phyloP scores from a whole-genome alignment of 2,329 filamentous ascomycete species.

The Helotiales sp. region DNA sequence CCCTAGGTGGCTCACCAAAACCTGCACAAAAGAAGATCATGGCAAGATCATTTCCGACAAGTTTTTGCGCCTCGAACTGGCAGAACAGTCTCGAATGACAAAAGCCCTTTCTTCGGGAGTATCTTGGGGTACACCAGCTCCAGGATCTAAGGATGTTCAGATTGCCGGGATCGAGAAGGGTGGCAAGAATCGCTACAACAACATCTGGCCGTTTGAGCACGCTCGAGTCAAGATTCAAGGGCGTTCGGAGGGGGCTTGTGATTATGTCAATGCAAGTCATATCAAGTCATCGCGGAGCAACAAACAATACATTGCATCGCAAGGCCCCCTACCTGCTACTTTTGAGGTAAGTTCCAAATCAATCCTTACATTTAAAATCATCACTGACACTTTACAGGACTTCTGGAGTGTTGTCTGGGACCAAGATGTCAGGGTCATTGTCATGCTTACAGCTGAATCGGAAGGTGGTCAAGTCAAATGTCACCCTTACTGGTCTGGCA shows the following conservation, averaged over 20 bases:
- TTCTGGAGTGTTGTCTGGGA: conserved; percentile 99
- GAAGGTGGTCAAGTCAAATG: conserved; percentile 95
- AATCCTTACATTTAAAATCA: conserved; percentile 13
- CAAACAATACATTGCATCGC: conserved; percentile 93
- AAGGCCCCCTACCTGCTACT: conserved; percentile 90
- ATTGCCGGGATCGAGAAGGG: conserved; percentile 95
- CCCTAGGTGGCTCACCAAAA: conserved; percentile 78
- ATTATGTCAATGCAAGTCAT: conserved; percentile 95
- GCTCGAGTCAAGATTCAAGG: conserved; percentile 80
- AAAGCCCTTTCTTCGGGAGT: conserved; percentile 71
- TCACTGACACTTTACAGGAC: conserved; percentile 61
- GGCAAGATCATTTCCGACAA: conserved; percentile 82
- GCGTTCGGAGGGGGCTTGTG: conserved; percentile 71
- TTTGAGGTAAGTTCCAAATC: conserved; percentile 70
- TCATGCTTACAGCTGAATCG: conserved; percentile 93
- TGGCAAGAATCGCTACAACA: conserved; percentile 95
- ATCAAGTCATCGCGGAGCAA: conserved; percentile 80
- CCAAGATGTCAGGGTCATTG: conserved; percentile 90
- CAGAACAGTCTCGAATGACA: conserved; percentile 91
- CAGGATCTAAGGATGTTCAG: conserved; percentile 56
- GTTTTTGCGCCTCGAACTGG: conserved; percentile 82
- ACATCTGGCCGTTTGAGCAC: conserved; percentile 96
- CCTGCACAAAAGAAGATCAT: conserved; percentile 68
- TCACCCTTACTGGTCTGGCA: conserved; percentile 87
- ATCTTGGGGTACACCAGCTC: conserved; percentile 54